phyloP scores from a whole-genome alignment of 2,329 filamentous ascomycete genomes.

The Elsinoe arachidis region DNA sequence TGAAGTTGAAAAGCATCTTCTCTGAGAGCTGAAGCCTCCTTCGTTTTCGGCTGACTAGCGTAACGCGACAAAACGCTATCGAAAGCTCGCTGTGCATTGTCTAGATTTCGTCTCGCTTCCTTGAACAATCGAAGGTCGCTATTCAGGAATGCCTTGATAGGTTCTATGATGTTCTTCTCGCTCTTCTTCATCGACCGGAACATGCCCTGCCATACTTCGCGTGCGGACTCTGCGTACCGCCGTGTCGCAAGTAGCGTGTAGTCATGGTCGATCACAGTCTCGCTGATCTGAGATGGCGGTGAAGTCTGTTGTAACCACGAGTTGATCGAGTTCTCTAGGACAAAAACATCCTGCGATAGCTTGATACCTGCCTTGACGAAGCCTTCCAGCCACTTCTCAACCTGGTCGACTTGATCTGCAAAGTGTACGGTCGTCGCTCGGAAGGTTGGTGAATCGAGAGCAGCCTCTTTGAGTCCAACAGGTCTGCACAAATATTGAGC shows the following conservation, averaged over 20 bases:
- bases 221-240: conserved; percentile 73
- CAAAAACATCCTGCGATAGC: conserved; percentile 56
- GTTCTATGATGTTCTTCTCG: conserved; percentile 69
- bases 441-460: conserved; percentile 93
- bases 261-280: conserved; percentile 86
- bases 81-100: conserved; percentile 73
- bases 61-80: conserved; percentile 77
- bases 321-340: conserved; percentile 72
- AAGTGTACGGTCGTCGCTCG: conserved; percentile 81
- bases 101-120: conserved; percentile 67
- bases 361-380: conserved; percentile 56
- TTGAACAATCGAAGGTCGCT: conserved; percentile 80
- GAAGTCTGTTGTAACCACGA: conserved; percentile 65
- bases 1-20: conserved; percentile 96
- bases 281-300: conserved; percentile 65
- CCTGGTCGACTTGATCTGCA: conserved; percentile 77
- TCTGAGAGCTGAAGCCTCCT: conserved; percentile 80
- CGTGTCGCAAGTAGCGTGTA: conserved; percentile 84
- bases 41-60: conserved; percentile 77
- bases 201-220: conserved; percentile 77
- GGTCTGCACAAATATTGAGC: conserved; percentile 42
- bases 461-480: conserved; percentile 85
- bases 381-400: conserved; percentile 84
- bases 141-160: conserved; percentile 67
- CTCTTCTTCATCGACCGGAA: conserved; percentile 67